These are phyloP conservation scores for Anisodus tanguticus DNA, from an alignment of 257 asterid species.

Conservation along the genomic window DNA sequence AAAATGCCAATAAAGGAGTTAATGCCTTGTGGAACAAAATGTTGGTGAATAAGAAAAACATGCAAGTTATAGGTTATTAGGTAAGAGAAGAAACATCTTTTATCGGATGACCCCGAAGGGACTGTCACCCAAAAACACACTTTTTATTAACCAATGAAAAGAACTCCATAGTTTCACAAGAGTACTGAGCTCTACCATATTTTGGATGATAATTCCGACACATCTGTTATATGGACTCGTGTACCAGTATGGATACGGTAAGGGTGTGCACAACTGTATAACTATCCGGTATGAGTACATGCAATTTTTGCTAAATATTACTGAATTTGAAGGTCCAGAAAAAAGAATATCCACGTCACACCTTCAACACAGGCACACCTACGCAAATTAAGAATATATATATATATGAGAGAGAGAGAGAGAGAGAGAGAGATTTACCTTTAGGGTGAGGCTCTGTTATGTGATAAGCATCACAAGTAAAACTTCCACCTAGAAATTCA, in stretches of 20 bases:
- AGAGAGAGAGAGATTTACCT: conserved; percentile 49
- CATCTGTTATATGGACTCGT: not conserved
- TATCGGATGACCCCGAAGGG: not conserved
- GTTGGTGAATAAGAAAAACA: not conserved
- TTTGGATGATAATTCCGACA: not conserved
- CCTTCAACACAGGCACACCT: not conserved
- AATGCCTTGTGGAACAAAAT: conserved; percentile 16
- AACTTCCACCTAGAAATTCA: conserved; percentile 98
- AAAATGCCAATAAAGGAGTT: not conserved
- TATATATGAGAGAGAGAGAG: too few species aligned
- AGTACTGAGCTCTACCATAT: not conserved
- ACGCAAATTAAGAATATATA: not conserved
- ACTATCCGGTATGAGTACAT: not conserved
- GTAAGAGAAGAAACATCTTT: not conserved
- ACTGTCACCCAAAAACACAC: not conserved
- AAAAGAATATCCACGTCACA: not conserved
- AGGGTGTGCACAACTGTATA: not conserved
- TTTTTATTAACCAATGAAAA: not conserved
- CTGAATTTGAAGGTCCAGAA: not conserved
- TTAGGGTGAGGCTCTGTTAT: conserved; percentile 98
- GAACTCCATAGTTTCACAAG: not conserved
- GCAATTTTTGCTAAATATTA: not conserved
- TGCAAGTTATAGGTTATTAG: not conserved
- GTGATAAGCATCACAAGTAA: conserved; percentile 97
- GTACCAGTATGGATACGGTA: not conserved